phyloP scores from a whole-genome alignment of 208 protist species.

The Wallacemonas collosoma region DNA sequence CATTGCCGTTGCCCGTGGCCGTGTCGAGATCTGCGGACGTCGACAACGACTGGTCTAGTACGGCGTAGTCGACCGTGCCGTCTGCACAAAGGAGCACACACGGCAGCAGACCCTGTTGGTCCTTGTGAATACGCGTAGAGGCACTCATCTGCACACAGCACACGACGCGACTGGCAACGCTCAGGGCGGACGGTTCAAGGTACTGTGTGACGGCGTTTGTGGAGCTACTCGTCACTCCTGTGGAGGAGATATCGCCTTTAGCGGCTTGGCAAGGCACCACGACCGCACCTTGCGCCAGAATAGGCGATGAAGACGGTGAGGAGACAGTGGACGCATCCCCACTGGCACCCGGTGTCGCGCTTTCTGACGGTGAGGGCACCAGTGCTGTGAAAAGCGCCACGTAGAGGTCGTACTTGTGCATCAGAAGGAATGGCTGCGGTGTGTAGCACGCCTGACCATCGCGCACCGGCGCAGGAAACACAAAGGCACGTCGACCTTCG shows the following conservation, averaged over 20 bases:
- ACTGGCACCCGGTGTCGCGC: background rate
- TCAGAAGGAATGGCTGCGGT: conserved; percentile 49
- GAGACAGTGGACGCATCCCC: background rate
- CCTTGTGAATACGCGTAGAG: conserved; percentile 24
- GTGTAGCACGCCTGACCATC: conserved; percentile 40
- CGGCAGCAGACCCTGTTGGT: conserved; percentile 7
- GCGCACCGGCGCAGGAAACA: conserved; percentile 29
- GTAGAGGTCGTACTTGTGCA: conserved; percentile 57
- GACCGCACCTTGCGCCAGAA: conserved; percentile 17
- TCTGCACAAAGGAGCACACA: conserved; percentile 53
- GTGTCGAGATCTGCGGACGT: conserved; percentile 6
- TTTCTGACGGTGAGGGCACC: background rate
- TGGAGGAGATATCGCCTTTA: background rate
- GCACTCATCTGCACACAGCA: conserved; percentile 40
- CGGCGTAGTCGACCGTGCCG: conserved; percentile 69
- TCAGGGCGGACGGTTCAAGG: conserved; percentile 28
- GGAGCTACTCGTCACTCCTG: background rate
- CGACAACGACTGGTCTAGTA: conserved; percentile 23
- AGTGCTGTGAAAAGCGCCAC: conserved; percentile 57
- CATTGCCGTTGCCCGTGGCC: background rate
- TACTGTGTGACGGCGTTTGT: background rate
- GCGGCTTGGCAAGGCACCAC: conserved; percentile 25
- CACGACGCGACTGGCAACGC: conserved; percentile 46
- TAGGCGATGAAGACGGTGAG: background rate
- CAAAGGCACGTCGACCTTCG: conserved; percentile 40